phyloP scores from a whole-genome alignment of 495 filamentous ascomycete genomes.

The Aspergillus cristatus region DNA sequence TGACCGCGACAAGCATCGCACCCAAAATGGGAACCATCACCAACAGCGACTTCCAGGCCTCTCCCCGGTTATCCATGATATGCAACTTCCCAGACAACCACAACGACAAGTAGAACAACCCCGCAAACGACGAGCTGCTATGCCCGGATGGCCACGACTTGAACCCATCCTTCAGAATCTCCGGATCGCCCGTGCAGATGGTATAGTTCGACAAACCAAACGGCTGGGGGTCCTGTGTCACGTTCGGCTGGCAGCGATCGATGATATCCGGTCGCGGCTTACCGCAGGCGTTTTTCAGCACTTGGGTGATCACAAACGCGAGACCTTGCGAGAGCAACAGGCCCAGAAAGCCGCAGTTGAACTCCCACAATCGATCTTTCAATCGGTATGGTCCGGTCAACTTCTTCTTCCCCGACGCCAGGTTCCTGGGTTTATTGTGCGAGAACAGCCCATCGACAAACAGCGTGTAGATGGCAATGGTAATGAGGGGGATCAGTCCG shows the following conservation, averaged over 20 bases:
- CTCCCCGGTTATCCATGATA: slow-evolving; percentile 57
- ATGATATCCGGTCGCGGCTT: slow-evolving; percentile 81
- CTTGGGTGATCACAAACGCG: slow-evolving; percentile 70
- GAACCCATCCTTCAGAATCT: slow-evolving; percentile 74
- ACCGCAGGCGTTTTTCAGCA: slow-evolving; percentile 77
- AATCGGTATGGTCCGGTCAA: slow-evolving; percentile 60
- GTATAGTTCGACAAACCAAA: slow-evolving; percentile 52
- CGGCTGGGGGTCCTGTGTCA: slow-evolving; percentile 25
- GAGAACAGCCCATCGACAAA: slow-evolving; percentile 62
- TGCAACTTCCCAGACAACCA: slow-evolving; percentile 48
- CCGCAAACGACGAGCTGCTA: slow-evolving; percentile 61
- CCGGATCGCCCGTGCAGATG: slow-evolving; percentile 60
- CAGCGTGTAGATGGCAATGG: slow-evolving; percentile 65
- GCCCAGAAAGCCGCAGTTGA: slow-evolving; percentile 72
- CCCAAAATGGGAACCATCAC: slow-evolving; percentile 51
- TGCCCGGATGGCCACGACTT: slow-evolving; percentile 71
- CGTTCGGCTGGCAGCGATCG: slow-evolving; percentile 48
- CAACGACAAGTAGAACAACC: slow-evolving; percentile 69
- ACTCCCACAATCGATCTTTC: slow-evolving; percentile 65
- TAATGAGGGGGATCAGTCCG: slow-evolving; percentile 47
- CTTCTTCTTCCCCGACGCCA: slow-evolving; percentile 32
- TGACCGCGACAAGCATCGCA: slow-evolving; percentile 46
- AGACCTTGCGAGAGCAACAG: slow-evolving; percentile 56
- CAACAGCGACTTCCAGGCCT: slow-evolving; percentile 63
- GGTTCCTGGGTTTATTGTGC: slow-evolving; percentile 44